Evolutionary conservation across 2,329 filamentous ascomycete genomes (phyloP).

Genomic region (Claviceps sp.): DNA sequence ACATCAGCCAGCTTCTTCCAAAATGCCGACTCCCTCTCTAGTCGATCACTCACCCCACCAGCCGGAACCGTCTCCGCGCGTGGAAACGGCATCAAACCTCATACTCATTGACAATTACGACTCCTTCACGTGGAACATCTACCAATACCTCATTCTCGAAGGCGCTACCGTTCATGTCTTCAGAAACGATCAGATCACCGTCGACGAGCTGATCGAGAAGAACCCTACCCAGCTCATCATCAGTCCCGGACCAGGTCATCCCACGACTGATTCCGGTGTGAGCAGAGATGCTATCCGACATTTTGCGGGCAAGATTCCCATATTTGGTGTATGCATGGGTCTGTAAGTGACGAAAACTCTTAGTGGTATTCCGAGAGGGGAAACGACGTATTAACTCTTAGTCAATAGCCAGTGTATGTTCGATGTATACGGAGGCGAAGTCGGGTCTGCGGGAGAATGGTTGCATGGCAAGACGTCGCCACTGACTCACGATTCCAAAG

Average conservation of each 20-base stretch:
- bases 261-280: conserved; percentile 78
- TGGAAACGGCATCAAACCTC: conserved; percentile 75
- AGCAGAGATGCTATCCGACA: conserved; percentile 83
- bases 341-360: conserved; percentile 44
- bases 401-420: conserved; percentile 75
- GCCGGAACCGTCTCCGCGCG: conserved; percentile 56
- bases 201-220: conserved; percentile 70
- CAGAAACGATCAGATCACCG: conserved; percentile 80
- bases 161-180: conserved; percentile 81
- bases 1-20: not conserved
- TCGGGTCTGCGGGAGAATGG: conserved; percentile 89
- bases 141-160: conserved; percentile 95
- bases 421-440: conserved; percentile 80
- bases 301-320: conserved; percentile 87
- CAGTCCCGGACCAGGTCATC: conserved; percentile 90
- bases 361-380: not conserved
- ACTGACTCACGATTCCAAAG: conserved; percentile 76
- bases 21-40: conserved; percentile 37
- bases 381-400: not conserved
- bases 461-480: conserved; percentile 94
- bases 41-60: conserved; percentile 80
- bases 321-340: conserved; percentile 98
- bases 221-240: conserved; percentile 89
- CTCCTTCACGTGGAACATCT: conserved; percentile 98
- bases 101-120: conserved; percentile 98